Percentiles rank a stretch among this genome's conserved stretches.
Evolutionary conservation across 106 monocot genomes (phyloP).

Genomic region (Dendrobium nobile): DNA sequence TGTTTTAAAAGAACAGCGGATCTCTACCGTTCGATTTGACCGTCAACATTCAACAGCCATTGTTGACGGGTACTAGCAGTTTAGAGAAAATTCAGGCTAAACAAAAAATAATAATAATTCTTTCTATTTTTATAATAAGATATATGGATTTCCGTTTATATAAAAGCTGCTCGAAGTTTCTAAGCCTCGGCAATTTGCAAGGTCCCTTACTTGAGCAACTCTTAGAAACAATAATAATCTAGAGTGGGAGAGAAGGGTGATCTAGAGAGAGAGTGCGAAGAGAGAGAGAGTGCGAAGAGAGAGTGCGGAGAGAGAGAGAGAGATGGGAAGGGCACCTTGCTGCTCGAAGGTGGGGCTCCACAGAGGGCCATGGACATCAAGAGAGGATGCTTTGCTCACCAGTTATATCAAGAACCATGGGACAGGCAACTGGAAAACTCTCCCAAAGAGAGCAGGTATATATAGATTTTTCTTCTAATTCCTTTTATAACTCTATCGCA

Average conservation of each 20-base stretch:
- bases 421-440: constrained; percentile 17
- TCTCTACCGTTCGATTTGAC: not conserved
- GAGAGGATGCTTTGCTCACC: constrained; percentile 13
- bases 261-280: too few relatives aligned
- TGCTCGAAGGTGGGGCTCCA: constrained; percentile 17
- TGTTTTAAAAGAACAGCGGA: not conserved
- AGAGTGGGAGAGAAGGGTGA: too few relatives aligned
- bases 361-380: constrained; percentile 17
- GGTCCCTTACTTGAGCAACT: not conserved
- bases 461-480: not conserved
- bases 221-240: not conserved
- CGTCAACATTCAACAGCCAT: not conserved
- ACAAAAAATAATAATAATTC: not conserved
- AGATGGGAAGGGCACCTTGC: constrained; percentile 24
- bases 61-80: not conserved
- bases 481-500: not conserved
- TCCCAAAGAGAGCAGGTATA: constrained; percentile 19
- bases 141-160: too few relatives aligned
- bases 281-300: not conserved
- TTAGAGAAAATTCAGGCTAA: not conserved
- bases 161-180: too few relatives aligned
- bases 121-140: not conserved
- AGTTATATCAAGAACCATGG: constrained; percentile 15
- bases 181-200: too few relatives aligned
- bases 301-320: constrained; percentile 1